These are phyloP conservation scores for Lepidium aucheri DNA, from an alignment of 345 rosid genomes.

Conservation along the genomic window DNA sequence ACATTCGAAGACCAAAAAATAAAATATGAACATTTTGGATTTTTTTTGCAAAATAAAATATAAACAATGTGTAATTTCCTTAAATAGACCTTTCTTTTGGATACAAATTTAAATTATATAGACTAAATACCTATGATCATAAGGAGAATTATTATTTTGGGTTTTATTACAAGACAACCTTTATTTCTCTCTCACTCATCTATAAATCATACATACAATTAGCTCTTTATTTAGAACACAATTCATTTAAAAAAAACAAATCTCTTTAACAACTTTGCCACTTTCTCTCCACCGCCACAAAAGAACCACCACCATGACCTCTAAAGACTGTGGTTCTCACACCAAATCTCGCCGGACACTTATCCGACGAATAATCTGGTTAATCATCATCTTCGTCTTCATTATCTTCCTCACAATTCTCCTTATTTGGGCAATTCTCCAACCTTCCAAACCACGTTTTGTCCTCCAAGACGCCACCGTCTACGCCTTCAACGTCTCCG, in stretches of 20 bases:
- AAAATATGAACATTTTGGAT: no score
- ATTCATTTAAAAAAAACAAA: background rate
- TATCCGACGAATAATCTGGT: slow-evolving; percentile 30
- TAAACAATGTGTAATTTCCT: background rate
- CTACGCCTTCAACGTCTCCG: slow-evolving; percentile 67
- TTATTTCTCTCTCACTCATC: slow-evolving; percentile 10
- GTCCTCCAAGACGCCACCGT: slow-evolving; percentile 90
- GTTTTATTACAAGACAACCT: background rate
- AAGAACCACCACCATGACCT: slow-evolving; percentile 36
- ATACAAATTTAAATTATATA: background rate
- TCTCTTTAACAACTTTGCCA: slow-evolving; percentile 20
- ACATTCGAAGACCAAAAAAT: no score
- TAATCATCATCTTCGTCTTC: slow-evolving; percentile 47
- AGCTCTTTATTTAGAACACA: no score
- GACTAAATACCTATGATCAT: background rate
- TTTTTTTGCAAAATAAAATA: background rate
- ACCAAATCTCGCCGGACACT: slow-evolving; percentile 11
- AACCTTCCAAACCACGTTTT: slow-evolving; percentile 74
- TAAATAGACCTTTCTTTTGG: background rate
- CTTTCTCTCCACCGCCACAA: background rate
- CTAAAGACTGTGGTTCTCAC: slow-evolving; percentile 43
- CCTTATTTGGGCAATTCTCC: slow-evolving; percentile 79
- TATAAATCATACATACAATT: slow-evolving; percentile 13
- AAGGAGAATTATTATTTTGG: background rate
- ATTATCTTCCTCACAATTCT: slow-evolving; percentile 48